A percentile compares a stretch with the other conserved stretches of the same genome.
Evolutionary conservation across 1,284 basidiomycete species (phyloP).

Genomic region (Apiotrichum mycotoxinovorans): DNA sequence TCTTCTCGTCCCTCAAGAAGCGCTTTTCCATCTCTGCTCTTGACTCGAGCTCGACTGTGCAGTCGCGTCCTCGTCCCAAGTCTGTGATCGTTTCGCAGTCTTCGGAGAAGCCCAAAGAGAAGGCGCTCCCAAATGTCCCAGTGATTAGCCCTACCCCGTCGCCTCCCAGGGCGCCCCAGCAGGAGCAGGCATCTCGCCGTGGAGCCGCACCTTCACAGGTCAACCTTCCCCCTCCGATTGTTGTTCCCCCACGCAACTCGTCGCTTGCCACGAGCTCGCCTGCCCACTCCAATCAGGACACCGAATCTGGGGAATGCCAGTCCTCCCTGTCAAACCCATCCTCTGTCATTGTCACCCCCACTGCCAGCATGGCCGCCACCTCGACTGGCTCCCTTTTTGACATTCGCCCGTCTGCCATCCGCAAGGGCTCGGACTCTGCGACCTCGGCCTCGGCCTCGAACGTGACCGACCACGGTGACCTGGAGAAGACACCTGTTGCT

Average conservation of each 20-base stretch:
- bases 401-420: constrained; percentile 7
- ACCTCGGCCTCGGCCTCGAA: constrained; percentile 6
- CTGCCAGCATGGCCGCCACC: constrained; percentile 15
- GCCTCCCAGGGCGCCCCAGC: not conserved
- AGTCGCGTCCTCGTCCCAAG: constrained; percentile 5
- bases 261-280: constrained; percentile 6
- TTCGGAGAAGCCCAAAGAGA: not conserved
- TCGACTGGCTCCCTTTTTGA: constrained; percentile 16
- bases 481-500: not conserved
- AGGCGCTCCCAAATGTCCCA: not conserved
- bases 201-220: not conserved
- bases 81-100: not conserved
- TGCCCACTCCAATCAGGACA: not conserved
- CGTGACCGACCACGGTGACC: constrained; percentile 5
- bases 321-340: constrained; percentile 15
- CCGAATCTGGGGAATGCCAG: not conserved
- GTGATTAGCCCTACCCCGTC: not conserved
- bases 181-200: not conserved
- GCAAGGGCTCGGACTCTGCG: constrained; percentile 15
- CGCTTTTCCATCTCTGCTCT: constrained; percentile 17
- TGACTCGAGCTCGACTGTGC: not conserved
- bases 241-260: constrained; percentile 17
- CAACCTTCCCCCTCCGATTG: constrained; percentile 11
- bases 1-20: constrained; percentile 18
- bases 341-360: constrained; percentile 19